A percentile compares a stretch with the other conserved stretches of the same genome.
Evolutionary conservation across 768 basidiomycete genomes (phyloP).

Genomic region (Pleurotus giganteus): DNA sequence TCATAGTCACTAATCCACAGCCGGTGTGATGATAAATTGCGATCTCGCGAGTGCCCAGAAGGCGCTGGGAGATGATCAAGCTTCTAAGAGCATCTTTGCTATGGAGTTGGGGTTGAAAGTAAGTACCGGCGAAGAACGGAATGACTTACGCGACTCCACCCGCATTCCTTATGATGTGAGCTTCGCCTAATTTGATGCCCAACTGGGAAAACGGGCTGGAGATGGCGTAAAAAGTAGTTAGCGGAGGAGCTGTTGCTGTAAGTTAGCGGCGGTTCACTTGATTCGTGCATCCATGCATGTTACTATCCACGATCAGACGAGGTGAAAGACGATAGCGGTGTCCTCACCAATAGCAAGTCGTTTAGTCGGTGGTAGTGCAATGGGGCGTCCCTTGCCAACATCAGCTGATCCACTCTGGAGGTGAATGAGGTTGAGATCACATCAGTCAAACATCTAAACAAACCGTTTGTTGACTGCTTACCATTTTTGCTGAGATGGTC

Average conservation of each 20-base stretch:
- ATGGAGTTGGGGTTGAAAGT: background rate
- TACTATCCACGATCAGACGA: conserved; percentile 29
- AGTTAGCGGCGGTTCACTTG: conserved; percentile 38
- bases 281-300: conserved; percentile 78
- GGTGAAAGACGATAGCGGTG: conserved; percentile 23
- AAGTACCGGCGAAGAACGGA: background rate
- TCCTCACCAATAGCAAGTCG: conserved; percentile 14
- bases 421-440: background rate
- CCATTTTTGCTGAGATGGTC: background rate
- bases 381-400: background rate
- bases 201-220: conserved; percentile 55
- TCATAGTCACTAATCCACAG: conserved; percentile 73
- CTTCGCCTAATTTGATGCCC: conserved; percentile 64
- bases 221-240: conserved; percentile 6
- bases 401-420: background rate
- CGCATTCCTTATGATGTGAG: conserved; percentile 75
- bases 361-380: conserved; percentile 14
- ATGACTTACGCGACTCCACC: conserved; percentile 57
- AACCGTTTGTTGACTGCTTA: background rate
- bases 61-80: conserved; percentile 69
- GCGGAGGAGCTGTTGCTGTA: background rate
- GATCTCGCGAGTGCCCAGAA: conserved; percentile 70
- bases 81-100: conserved; percentile 66
- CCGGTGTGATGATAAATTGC: conserved; percentile 70
- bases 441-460: background rate